Conservation (phyloP, 495 filamentous ascomycete species). For the Sphaerosporella brunnea region DNA sequence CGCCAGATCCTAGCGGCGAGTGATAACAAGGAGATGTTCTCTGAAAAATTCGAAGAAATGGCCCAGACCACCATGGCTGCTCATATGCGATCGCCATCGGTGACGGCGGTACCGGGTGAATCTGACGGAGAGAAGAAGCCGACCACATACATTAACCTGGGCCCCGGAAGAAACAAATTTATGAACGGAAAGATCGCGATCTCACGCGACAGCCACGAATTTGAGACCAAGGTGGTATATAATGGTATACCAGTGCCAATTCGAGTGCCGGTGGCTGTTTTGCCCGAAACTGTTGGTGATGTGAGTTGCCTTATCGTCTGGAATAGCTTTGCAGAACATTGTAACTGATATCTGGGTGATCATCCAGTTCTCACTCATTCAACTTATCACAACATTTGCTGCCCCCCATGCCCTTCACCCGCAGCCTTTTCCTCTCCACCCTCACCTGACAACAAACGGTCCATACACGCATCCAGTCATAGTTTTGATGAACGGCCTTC, state of each 20-base stretch:
- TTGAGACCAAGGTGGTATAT: conserved; percentile 85
- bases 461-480: conserved; percentile 61
- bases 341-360: conserved; percentile 9
- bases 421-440: conserved; percentile 72
- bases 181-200: conserved; percentile 23
- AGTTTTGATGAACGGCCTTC: conserved; percentile 58
- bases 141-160: conserved; percentile 24
- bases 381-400: conserved; percentile 86
- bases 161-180: conserved; percentile 17
- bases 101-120: conserved; percentile 14
- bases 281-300: conserved; percentile 90
- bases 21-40: conserved; percentile 87
- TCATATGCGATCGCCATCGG: conserved; percentile 33
- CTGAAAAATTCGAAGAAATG: conserved; percentile 95
- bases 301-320: conserved; percentile 8
- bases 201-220: conserved; percentile 80
- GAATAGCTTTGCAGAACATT: neutral
- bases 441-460: conserved; percentile 85
- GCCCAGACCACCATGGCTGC: conserved; percentile 29
- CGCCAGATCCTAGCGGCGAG: conserved; percentile 71
- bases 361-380: conserved; percentile 66
- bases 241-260: conserved; percentile 90
- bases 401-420: conserved; percentile 58
- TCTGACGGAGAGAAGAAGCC: conserved; percentile 14
- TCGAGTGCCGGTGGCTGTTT: conserved; percentile 80